A percentile compares a stretch with the other conserved stretches of the same genome.
phyloP scores from a whole-genome alignment of 2,329 filamentous ascomycete genomes.

The Hansfordia pulvinata region DNA sequence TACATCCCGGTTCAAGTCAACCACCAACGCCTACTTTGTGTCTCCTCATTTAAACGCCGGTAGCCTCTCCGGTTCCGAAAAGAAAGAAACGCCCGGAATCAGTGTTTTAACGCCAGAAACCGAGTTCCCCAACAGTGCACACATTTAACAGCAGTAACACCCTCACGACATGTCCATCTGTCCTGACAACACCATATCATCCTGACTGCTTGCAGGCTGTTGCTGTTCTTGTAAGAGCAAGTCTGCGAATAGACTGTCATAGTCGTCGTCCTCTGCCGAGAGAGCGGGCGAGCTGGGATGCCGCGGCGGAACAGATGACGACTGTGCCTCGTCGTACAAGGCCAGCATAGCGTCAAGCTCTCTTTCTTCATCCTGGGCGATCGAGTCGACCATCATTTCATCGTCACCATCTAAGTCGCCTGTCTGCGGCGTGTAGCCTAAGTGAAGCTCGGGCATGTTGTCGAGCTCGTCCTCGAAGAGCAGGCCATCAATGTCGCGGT shows the following conservation, averaged over 20 bases:
- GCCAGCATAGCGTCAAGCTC: conserved; percentile 44
- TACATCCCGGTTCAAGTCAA: too few species aligned
- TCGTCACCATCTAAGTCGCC: conserved; percentile 23
- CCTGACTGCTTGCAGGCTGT: conserved; percentile 8
- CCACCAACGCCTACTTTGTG: too few species aligned
- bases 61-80: conserved; percentile 2
- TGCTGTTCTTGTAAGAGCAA: conserved; percentile 33
- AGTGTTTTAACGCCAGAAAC: conserved; percentile 5
- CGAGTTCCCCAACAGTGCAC: conserved; percentile 1
- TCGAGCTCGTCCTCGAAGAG: conserved; percentile 38
- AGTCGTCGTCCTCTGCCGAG: conserved; percentile 46
- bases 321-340: conserved; percentile 24
- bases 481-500: conserved; percentile 22
- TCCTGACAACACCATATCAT: conserved; percentile 15
- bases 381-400: conserved; percentile 38
- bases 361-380: conserved; percentile 35
- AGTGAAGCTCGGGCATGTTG: conserved; percentile 26
- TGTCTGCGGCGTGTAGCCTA: conserved; percentile 9
- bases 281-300: conserved; percentile 21
- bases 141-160: neutral
- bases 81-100: conserved; percentile 1
- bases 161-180: conserved; percentile 34
- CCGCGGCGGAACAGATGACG: conserved; percentile 6
- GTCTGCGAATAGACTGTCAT: conserved; percentile 53
- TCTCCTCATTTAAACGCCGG: conserved; percentile 1